Evolutionary conservation across 2,329 filamentous ascomycete species (phyloP), one percentile per base, ranked within the genome.

Genomic region (Colletotrichum liaoningense): DNA sequence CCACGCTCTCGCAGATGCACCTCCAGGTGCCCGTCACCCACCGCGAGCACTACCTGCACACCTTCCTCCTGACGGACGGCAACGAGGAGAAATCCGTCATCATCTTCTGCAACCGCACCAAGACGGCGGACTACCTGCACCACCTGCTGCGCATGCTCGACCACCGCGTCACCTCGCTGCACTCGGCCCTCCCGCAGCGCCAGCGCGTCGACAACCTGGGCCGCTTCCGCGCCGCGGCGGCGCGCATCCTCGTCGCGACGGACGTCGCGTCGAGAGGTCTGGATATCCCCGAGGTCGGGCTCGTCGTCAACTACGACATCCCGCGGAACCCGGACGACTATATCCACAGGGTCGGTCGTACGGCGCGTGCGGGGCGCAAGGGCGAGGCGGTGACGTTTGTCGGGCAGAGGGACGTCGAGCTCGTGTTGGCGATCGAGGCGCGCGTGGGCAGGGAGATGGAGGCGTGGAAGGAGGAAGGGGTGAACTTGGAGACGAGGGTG

Each of bases 241-340:
- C 97, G 7, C 90, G 96, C 16, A 93, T 99, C 69, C 89, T 99
- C 1, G 94, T 99, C 12, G 96, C 97, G 1, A 99, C 97, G 0
- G 97, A 99, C 81, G 95, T 99, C 16, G 97, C 97, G 1, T 94
- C 95, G 24, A 91, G 97, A 82, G 97, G 97, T 88, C 90, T 99
- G 4, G 97, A 99, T 84, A 98, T 99, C 74, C 96, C 96, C 1
- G 94, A 95, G 77, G 96, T 98, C 7, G 93, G 90, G 67, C 84
- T 98, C 19, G 97, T 99, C 2, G 86, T 99, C 80, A 98, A 99
- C 84, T 99, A 95, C 83, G 97, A 99, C 80, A 91, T 99, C 1
- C 97, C 97, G 0, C 92, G 96, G n/a, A 95, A 98, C 80, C 95
- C 96, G 3, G 95, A 98, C 81, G 96, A 98, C 83, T 99, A 99